Evolutionary conservation across 148 eudicot species (phyloP), one percentile per base, ranked within the genome.

Genomic region (Euryodendron excelsum): DNA sequence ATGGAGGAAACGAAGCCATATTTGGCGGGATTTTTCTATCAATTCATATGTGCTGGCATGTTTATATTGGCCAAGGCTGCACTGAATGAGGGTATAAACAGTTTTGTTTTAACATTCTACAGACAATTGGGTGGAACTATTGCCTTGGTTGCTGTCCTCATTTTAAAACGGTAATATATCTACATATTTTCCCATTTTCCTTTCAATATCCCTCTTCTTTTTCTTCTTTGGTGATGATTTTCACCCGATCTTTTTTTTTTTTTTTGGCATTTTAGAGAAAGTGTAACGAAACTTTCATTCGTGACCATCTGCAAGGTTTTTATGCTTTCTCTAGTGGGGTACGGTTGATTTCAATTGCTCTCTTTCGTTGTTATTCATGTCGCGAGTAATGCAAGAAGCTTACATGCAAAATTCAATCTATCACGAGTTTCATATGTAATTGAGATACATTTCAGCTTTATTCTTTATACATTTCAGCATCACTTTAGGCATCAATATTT

Each of bases 51-150:
- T 59, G 83, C 80, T 1, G 83, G 83, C 14, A 81, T 62, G 83
- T 52, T 69, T 18, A 30, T 81, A 3, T 7, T 77, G 27, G 71
- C 79, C 20, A 81, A 81, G 77, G 83, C 80, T 36, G 83, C 73
- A n/a, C 67, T 81, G 55, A 71, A 76, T 48, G 59, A 33, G 11
- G 80, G 83, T 2, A 76, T 77, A 80, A 81, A 81, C 76, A 76
- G 47, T 52, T 81, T 59, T 58, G 67, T 81, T 31, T 81, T 81
- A 45, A 18, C 61, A 71, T 81, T 81, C 75, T 81, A 81, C 53
- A 76, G 83, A 34, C 80, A 76, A 27, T 31, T 74, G 6, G 31
- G 63, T 50, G 83, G 80, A 18, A 10, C 80, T 33, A 77, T 75
- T 68, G 65, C 52, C 84, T 71, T 81, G 61, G 52, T 37, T 18